A percentile compares a stretch with the other conserved stretches of the same genome.
phyloP scores from a whole-genome alignment of 208 protist species.

The Pavlovales sp. region DNA sequence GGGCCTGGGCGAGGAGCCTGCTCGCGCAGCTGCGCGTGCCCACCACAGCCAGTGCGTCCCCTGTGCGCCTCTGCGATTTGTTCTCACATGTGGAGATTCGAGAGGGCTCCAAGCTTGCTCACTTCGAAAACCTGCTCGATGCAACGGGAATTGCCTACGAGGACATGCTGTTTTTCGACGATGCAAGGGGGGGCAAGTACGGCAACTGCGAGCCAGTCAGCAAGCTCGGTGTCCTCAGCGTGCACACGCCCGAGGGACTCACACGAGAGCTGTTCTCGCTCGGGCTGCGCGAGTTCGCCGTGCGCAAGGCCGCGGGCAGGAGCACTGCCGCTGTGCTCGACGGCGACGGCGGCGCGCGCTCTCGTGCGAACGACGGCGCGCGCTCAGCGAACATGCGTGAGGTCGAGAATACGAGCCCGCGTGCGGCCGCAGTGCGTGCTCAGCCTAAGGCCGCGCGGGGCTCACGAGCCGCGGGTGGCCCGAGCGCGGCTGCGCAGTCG shows the following conservation, averaged over 20 bases:
- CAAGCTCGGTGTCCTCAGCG: not conserved
- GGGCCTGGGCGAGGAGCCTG: slow-evolving; percentile 7
- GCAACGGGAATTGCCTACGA: not conserved
- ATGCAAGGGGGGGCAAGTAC: slow-evolving; percentile 5
- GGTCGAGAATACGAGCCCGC: too few species aligned
- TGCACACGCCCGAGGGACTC: not conserved
- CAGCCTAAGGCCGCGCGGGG: too few species aligned
- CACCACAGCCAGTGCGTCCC: not conserved
- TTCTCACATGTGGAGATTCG: slow-evolving; percentile 22
- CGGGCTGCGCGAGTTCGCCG: not conserved
- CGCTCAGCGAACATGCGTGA: too few species aligned
- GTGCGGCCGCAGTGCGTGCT: too few species aligned
- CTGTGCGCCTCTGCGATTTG: not conserved
- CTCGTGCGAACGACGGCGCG: too few species aligned
- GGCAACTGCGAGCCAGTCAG: slow-evolving; percentile 32
- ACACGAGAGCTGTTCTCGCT: not conserved
- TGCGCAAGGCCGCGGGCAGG: too few species aligned
- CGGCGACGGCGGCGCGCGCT: too few species aligned
- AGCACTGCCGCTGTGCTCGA: too few species aligned
- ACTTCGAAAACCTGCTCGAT: not conserved
- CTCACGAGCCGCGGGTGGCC: too few species aligned
- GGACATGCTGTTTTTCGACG: slow-evolving; percentile 43
- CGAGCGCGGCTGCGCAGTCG: too few species aligned
- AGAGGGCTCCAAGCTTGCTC: slow-evolving; percentile 5
- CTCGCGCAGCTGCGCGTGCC: not conserved